Evolutionary conservation across 179 eudicot genomes (phyloP), one percentile per base, ranked within the genome.

Genomic region (Carnegiea gigantea): DNA sequence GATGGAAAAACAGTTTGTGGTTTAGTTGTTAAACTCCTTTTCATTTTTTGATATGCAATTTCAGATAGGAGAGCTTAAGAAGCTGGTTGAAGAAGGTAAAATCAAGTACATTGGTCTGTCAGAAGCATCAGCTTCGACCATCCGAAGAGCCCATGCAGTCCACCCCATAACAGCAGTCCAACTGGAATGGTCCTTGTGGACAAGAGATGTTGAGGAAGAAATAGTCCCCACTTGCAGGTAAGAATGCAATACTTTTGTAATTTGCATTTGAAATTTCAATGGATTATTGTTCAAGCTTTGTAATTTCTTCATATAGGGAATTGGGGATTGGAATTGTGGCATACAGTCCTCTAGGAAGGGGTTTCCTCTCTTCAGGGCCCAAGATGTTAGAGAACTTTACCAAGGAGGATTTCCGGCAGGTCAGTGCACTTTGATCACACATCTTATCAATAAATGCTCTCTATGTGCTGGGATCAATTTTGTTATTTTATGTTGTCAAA

Each of bases 141-240:
- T 88, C 78, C 78, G 88, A 73, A 88, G 90, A 70, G 89, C 90
- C 0, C 89, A 86, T 72, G 86, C 88, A 30, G 86, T 85, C 65
- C 90, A 87, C 81, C 88, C 90, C 6, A 77, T 87, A 65, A 81
- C 90, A 0, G 94, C 89, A 1, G 86, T 91, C 12, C 90, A 91
- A 74, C 28, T 86, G 60, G 94, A 91, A 83, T 91, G 92, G 92
- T 88, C 94, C 2, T 83, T 90, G 76, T 91, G 95, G 95, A 46
- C 88, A 21, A 82, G 92, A 84, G 91, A 91, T 76, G 75, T 76
- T 18, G 93, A 90, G 81, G 85, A 90, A 82, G 91, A 89, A 9
- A 82, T 92, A 17, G 40, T 92, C 26, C 95, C 93, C 68, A 88
- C 89, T 51, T 89, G 91, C 85, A 84, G 93, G 91, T 91, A 7